Evolutionary conservation across 495 filamentous ascomycete genomes (phyloP), one percentile per base, ranked within the genome.

Genomic region (Oleoguttula mirabilis): DNA sequence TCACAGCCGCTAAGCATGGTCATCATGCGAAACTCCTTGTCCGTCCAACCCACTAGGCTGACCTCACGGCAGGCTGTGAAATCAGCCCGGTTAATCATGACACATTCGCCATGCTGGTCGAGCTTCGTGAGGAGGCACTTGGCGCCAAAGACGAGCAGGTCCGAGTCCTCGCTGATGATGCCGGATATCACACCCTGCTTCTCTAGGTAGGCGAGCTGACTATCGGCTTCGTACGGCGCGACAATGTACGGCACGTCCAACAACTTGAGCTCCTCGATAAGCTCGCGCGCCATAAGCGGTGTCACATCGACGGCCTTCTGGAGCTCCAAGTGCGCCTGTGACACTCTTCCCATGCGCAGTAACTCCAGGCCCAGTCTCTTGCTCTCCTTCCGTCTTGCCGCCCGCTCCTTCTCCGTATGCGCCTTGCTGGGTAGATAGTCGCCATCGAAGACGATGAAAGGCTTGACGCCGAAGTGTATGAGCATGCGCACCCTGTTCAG

Each of bases 1-100:
- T 99, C 92, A 60, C 92, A 99, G n/a, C 92, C 92, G 58, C 86
- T 94, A 16, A 99, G 57, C 39, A 99, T 96, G 37, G 88, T 86
- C 92, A 99, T 99, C 16, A 71, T 77, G 35, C 92, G 72, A 53
- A 99, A 99, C 42, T 95, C 83, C 5, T 66, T 68, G 60, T 95
- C 85, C 2, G 82, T 80, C 88, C 90, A 99, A 11, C 87, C 88
- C 10, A 84, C 79, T 14, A 99, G 62, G 37, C 77, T 92, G 30
- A 96, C 73, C 44, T 94, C 88, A 32, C 80, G 79, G 46, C 86
- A 92, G 30, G 80, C 77, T 24, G 82, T 80, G 51, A 99, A 96
- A 48, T 94, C 80, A 0, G 70, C 75, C 14, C 88, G 78, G 56
- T 82, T 83, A 50, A 99, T 81, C 65, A 94, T 86, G 47, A 95